phyloP scores from a whole-genome alignment of 345 rosid species.

The Eucalyptus sp. region DNA sequence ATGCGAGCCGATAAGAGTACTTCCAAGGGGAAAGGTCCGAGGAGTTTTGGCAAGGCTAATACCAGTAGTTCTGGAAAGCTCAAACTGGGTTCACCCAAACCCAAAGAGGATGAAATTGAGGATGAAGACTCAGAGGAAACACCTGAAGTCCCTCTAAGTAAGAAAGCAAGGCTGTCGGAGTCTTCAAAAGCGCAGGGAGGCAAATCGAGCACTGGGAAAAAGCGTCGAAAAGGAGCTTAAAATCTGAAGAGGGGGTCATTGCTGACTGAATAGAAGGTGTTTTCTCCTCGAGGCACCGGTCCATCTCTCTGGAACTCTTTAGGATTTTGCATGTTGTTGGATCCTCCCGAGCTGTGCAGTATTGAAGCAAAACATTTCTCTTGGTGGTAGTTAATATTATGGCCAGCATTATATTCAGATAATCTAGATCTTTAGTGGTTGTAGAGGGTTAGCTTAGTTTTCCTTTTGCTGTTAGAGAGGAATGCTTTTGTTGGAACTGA shows the following conservation, averaged over 20 bases:
- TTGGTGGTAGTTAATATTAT: background rate
- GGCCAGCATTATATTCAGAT: background rate
- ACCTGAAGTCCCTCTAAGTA: background rate
- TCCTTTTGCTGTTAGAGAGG: background rate
- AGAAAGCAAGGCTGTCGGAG: conserved; percentile 20
- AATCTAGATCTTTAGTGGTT: background rate
- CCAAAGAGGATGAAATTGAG: conserved; percentile 25
- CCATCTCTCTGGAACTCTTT: background rate
- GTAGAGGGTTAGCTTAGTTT: background rate
- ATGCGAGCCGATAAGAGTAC: background rate
- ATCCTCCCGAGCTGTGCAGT: background rate
- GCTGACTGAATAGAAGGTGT: background rate
- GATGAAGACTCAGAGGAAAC: conserved; percentile 25
- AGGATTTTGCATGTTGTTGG: background rate
- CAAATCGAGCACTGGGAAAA: conserved; percentile 41
- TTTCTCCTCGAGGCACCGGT: background rate
- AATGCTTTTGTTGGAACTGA: background rate
- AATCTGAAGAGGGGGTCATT: background rate
- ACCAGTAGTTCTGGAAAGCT: conserved; percentile 5
- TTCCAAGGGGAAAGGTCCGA: background rate
- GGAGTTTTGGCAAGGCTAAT: background rate
- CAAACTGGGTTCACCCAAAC: conserved; percentile 19
- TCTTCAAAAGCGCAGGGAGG: conserved; percentile 42
- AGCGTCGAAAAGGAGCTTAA: conserved; percentile 38
- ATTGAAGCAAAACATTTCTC: background rate